Conservation (phyloP, 1,284 basidiomycete species). For the Pseudozyma tsukubaensis region DNA sequence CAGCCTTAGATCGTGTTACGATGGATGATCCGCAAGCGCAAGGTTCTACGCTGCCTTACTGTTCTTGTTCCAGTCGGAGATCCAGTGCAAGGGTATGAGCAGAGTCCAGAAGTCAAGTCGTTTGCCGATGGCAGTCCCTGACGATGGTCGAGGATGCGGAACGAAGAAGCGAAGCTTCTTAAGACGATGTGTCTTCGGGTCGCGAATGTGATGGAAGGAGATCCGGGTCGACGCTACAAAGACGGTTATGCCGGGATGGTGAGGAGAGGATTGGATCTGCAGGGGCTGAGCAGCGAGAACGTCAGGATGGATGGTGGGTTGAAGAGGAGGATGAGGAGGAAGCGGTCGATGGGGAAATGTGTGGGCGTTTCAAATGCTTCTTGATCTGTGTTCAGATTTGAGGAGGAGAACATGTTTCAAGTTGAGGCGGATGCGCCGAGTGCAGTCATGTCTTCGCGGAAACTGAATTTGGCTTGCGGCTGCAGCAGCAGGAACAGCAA, state of each 20-base stretch:
- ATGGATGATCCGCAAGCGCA: neutral
- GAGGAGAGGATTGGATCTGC: neutral
- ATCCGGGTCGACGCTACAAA: too few species aligned
- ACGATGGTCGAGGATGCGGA: too few species aligned
- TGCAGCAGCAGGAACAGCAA: neutral
- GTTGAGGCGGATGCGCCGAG: neutral
- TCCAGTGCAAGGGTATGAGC: too few species aligned
- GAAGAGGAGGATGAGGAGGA: neutral
- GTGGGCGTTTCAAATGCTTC: neutral
- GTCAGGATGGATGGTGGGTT: neutral
- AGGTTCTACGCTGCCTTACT: too few species aligned
- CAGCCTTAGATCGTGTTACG: neutral
- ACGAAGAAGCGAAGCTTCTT: too few species aligned
- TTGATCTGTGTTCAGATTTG: too few species aligned
- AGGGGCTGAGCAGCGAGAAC: neutral
- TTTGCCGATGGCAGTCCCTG: too few species aligned
- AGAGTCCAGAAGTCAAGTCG: too few species aligned
- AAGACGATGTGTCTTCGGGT: too few species aligned
- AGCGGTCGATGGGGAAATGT: slow-evolving; percentile 1
- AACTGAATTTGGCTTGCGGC: neutral
- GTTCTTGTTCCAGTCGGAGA: too few species aligned
- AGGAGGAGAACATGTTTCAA: neutral
- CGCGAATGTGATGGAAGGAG: too few species aligned
- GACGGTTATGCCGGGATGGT: neutral
- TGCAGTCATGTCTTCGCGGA: neutral